Evolutionary conservation across 257 asterid genomes (phyloP), one percentile per base, ranked within the genome.

Genomic region (Gynochthodes officinalis): DNA sequence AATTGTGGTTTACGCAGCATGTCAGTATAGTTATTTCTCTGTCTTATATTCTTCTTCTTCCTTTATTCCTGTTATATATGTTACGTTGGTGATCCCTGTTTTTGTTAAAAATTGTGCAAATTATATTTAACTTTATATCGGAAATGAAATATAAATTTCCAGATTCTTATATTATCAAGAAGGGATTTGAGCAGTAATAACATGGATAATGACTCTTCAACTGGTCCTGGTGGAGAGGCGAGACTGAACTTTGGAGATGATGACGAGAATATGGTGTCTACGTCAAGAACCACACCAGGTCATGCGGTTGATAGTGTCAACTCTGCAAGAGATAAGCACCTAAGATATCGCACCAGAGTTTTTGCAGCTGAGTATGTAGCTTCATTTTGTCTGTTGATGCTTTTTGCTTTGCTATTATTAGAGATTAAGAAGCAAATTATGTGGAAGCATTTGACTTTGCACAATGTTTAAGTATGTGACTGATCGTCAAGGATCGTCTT

Each of bases 351-450:
- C 69, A 95, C 99, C 50, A 85, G 97, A 85, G 89, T 92, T 77
- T 95, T 95, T 81, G 99, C 99, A 72, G 98, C 99, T 39, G 99
- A 95, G 99, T 95, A 90, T 74, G 96, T 83, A 28, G 58, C 48
- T 54, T 71, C 50, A 67, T 70, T 69, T 76, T 58, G 6, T 53
- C n/a, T 8, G 2, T 54, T 71, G 19, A 46, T 60, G 10, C 50
- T 39, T 63, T 72, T 39, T 61, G 5, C 23, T 28, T 50, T 39
- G 10, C n/a, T 35, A 5, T 69, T 23, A 52, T 33, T 23, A 30
- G 73, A 40, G 35, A n/a, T n/a, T 69, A 52, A 35, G 28, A 53
- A 68, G 62, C 55, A 50, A 49, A 28, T 48, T 4, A 6, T 10
- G 46, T 5, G 11, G 48, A 48, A 48, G 30, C 68, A 37, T 33